Evolutionary conservation across 139 green algal species (phyloP), one percentile per base, ranked within the genome.

Genomic region (Penium margaritaceum): DNA sequence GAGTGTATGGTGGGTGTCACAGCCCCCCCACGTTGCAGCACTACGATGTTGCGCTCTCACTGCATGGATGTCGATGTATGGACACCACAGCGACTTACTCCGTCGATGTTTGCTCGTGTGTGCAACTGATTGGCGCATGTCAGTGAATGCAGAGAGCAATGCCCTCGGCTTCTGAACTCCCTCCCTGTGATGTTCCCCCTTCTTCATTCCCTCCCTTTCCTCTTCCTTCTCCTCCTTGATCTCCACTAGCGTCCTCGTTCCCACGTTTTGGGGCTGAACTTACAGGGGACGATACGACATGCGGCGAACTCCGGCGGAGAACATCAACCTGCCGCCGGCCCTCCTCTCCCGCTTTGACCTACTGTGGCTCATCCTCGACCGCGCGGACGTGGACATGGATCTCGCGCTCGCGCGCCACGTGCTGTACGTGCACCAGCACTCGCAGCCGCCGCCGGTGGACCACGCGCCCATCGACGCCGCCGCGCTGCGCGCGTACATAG

Each of bases 331-430:
- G 54, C 95, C 95, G 0, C 90, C 93, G 46, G 89, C 90, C 29
- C 85, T 95, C 37, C 83, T 95, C 34, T 93, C 87, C 3, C 85
- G 95, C 35, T 99, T 99, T 77, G 95, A 99, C 83, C 58, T 99
- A 3, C 83, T 99, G 75, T 99, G 92, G 92, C 90, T 99, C 67
- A 94, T 99, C 41, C 86, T 98, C 44, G 95, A 99, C 82, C 84
- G 85, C 70, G 72, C 85, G 0, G 79, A 90, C 55, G 46, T 83
- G 36, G 88, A 95, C 33, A 63, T 67, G 43, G 93, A 98, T 81
- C 71, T 75, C 37, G 76, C 55, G 38, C 81, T 98, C 24, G 91
- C 92, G 19, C 78, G 85, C n/a, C 93, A 98, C 84, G 89, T 98
- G 66, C 78, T 99, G 46, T 67, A 83, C 33, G 93, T 98, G 47